Conservation (phyloP, 495 filamentous ascomycete genomes). For the Lepidopterella palustris region DNA sequence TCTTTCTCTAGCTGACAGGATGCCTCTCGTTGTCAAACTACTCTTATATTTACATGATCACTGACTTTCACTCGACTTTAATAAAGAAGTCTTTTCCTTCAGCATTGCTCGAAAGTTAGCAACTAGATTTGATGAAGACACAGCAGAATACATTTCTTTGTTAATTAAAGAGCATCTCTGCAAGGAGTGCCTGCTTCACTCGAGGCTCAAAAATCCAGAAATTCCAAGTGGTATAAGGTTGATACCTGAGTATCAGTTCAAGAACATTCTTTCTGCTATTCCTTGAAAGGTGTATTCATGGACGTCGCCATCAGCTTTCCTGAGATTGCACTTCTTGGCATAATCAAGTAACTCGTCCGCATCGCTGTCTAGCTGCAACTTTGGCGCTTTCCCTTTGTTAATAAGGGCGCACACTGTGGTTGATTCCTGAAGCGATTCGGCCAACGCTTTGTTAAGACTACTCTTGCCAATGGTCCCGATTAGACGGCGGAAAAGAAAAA, state of each 20-base stretch:
- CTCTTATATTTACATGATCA: neutral
- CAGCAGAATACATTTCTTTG: neutral
- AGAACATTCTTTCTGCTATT: neutral
- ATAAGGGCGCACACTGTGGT: neutral
- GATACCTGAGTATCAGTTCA: neutral
- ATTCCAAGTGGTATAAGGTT: neutral
- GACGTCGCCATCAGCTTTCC: neutral
- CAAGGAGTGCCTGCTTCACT: neutral
- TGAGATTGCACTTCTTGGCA: neutral
- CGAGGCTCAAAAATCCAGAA: neutral
- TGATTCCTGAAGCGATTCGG: neutral
- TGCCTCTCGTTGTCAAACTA: neutral
- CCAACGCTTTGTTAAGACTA: neutral
- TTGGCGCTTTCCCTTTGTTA: neutral
- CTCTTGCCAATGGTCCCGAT: neutral
- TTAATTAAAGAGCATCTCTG: neutral
- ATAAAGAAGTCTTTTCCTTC: neutral
- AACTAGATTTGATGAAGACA: no score
- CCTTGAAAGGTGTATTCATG: neutral
- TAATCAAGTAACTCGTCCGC: neutral
- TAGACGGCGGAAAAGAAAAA: neutral
- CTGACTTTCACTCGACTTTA: neutral
- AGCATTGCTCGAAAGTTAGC: neutral
- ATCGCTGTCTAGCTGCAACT: neutral
- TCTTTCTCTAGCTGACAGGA: no score